phyloP scores from a whole-genome alignment of 805 yeast species.

The Candida golubevii region DNA sequence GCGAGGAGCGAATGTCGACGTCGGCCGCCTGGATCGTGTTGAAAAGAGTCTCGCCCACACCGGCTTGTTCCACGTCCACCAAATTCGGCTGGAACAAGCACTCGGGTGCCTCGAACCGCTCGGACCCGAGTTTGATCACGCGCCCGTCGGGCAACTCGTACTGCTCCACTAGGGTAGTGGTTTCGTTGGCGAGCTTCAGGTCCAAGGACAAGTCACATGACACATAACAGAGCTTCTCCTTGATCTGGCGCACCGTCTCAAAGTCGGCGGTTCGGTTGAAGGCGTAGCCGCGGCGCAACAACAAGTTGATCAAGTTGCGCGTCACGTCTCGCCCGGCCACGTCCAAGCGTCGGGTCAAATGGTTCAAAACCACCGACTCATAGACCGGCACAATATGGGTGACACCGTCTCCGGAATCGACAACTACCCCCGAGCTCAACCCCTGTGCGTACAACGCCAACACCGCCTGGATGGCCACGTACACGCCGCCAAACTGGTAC shows the following conservation, averaged over 20 bases:
- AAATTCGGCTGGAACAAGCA: conserved; percentile 93
- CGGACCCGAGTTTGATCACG: conserved; percentile 88
- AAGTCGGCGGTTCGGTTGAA: conserved; percentile 98
- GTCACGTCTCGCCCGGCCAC: conserved; percentile 99
- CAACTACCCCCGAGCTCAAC: conserved; percentile 93
- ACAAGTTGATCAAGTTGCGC: conserved; percentile 84
- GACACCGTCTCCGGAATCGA: conserved; percentile 98
- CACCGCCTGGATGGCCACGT: conserved; percentile 97
- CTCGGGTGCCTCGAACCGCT: conserved; percentile 95
- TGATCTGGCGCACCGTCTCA: conserved; percentile 96
- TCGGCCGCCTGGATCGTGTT: conserved; percentile 93
- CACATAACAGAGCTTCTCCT: conserved; percentile 93
- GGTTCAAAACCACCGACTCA: conserved; percentile 94
- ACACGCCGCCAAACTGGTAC: conserved; percentile 86
- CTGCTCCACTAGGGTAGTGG: conserved; percentile 88
- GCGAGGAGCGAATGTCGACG: conserved; percentile 83
- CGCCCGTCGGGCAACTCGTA: conserved; percentile 97
- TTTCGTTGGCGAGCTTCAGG: conserved; percentile 80
- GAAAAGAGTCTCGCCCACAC: conserved; percentile 89
- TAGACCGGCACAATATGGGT: conserved; percentile 98
- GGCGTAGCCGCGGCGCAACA: conserved; percentile 94
- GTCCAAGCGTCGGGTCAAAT: conserved; percentile 85
- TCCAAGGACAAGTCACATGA: conserved; percentile 92
- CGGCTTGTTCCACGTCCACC: conserved; percentile 95
- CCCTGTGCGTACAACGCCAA: conserved; percentile 97